Base-by-base conservation (phyloP, 306 rosid species). In the Bauhinia variegata region DNA sequence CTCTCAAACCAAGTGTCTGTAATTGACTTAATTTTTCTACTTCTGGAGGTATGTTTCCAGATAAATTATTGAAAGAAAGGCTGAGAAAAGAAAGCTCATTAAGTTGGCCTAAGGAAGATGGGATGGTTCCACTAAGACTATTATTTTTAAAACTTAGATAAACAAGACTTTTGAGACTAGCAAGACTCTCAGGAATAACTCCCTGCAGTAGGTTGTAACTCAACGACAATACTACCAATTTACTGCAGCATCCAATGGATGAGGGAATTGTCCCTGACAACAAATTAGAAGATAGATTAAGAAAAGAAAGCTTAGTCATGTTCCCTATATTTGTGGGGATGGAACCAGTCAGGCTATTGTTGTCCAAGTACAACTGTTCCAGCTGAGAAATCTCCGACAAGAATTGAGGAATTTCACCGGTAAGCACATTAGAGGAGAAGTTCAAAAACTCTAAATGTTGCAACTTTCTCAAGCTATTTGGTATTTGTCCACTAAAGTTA, bases 1-100 rank as follows among this genome's bases (percentile, higher is more conserved):
- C n/a, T n/a, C n/a, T n/a, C n/a, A n/a, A n/a, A n/a, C n/a, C n/a
- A n/a, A n/a, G n/a, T n/a, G n/a, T n/a, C n/a, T n/a, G n/a, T n/a
- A n/a, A n/a, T n/a, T n/a, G n/a, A n/a, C n/a, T n/a, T n/a, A n/a
- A n/a, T n/a, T n/a, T 80, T 3, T 96, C 89, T 1, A 92, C 78
- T 69, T 89, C 84, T 0, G 83, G 68, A 2, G 98, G 96, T 70
- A 92, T 87, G 59, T 58, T 81, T 10, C 98, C 95, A 0, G 88
- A 84, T 5, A 92, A 70, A 53, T 33, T 64, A 60, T 92, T 92
- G 32, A 12, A 58, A 5, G 88, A 54, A 73, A 92, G 98, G 39
- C 3, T 14, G 30, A 92, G 63, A 46, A 0, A 0, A 2, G 65
- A 36, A 56, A 92, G 95, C 30, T 70, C 47, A 44, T 6, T 68